These are phyloP conservation scores for Sclerotinia borealis DNA, from an alignment of 2,329 filamentous ascomycete genomes.

Conservation along the genomic window DNA sequence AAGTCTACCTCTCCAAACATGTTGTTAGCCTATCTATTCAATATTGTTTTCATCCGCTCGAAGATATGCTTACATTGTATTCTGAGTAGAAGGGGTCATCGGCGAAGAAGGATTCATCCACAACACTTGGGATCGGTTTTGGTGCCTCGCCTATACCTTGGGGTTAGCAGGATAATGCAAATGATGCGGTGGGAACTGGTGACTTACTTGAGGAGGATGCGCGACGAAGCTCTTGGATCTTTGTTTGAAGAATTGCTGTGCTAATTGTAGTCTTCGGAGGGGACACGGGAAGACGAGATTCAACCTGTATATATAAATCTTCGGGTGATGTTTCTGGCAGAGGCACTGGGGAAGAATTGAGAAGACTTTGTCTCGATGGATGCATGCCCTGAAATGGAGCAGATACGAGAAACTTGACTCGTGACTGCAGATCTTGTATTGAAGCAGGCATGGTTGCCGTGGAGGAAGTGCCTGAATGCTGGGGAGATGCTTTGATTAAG, in stretches of 20 bases:
- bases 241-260: background rate
- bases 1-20: background rate
- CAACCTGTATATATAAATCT: background rate
- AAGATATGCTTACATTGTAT: background rate
- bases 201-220: background rate
- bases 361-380: background rate
- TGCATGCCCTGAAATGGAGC: background rate
- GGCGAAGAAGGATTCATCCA: background rate
- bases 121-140: background rate
- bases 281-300: background rate
- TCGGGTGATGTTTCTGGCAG: background rate
- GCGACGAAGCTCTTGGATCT: background rate
- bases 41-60: background rate
- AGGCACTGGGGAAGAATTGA: background rate
- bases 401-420: background rate
- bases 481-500: background rate
- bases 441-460: background rate
- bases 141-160: background rate
- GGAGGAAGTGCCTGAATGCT: background rate
- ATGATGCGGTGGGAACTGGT: background rate
- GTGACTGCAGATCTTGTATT: background rate
- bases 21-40: background rate
- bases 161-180: background rate
- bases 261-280: background rate
- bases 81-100: background rate